Evolutionary conservation across 2,329 filamentous ascomycete species (phyloP), one percentile per base, ranked within the genome.

Genomic region (Davidsoniella australis): DNA sequence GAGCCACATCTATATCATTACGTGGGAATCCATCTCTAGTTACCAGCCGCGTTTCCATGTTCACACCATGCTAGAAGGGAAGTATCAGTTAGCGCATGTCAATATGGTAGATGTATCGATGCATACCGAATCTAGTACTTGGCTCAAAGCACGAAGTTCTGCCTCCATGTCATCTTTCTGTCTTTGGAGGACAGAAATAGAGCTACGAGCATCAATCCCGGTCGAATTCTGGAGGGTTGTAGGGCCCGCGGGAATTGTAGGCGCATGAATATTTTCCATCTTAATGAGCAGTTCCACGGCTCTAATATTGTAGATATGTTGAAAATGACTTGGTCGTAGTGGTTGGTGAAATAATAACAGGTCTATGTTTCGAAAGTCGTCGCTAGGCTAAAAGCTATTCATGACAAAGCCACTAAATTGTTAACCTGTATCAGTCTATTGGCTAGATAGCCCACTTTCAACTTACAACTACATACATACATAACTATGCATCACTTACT

Each of bases 1-100:
- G 89, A 23, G 91, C 82, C 54, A 98, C 83, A 63, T 98, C 91
- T 55, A 98, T 80, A 64, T 98, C 91, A 58, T 85, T 81, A 61
- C 91, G 77, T 29, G 91, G 91, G 62, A 85, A 98, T 44, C 91
- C 91, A 65, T 96, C 91, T 54, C 79, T 76, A 12, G 89, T 95
- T 20, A 86, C 77, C 38, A 98, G 75, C 51, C 78, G 72, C 6
- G 91, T 95, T 58, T 82, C 80, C 91, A 98, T 98, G 58, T 83
- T 80, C 48, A 94, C 89, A 41, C 82, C 80, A 69, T 96, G 89
- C 88, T 95, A 58, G 5, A 39, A 40, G 43, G 58, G 5, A 39
- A 40, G 43, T 12, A 20, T 23, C 20, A 17, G 41, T 12, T 44
- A 57, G 53, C n/a, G 17, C 16, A 24, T 37, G 49, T 20, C 12